phyloP scores from a whole-genome alignment of 208 protist genomes.

The Crithidia thermophila region DNA sequence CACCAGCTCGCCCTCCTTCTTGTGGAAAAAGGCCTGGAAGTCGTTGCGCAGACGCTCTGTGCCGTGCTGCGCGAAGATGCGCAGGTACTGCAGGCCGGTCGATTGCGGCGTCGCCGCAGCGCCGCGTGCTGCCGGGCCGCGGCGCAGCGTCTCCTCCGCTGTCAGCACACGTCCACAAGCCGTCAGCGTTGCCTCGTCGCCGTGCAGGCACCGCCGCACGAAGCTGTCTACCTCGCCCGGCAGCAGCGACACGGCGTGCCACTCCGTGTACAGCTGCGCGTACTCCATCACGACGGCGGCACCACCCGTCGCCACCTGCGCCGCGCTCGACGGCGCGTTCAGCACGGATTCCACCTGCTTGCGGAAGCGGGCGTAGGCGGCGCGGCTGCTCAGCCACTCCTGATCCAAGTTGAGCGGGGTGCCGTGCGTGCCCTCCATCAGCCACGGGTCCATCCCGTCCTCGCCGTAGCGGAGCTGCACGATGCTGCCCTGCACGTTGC shows the following conservation, averaged over 20 bases:
- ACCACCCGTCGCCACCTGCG: not conserved
- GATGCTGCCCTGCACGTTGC: constrained; percentile 92
- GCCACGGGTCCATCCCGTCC: constrained; percentile 98
- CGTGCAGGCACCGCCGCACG: constrained; percentile 45
- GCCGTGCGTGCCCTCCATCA: constrained; percentile 95
- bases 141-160: constrained; percentile 12
- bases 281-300: no score
- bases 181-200: constrained; percentile 29
- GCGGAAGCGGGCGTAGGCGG: constrained; percentile 54
- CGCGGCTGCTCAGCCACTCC: constrained; percentile 75
- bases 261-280: constrained; percentile 15
- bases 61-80: constrained; percentile 25
- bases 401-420: constrained; percentile 82
- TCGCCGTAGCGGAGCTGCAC: constrained; percentile 99
- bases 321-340: not conserved
- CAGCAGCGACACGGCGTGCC: constrained; percentile 56
- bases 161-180: constrained; percentile 29
- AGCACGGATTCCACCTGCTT: constrained; percentile 13
- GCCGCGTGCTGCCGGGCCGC: not conserved
- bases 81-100: constrained; percentile 17
- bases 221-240: constrained; percentile 56
- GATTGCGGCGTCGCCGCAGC: not conserved
- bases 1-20: constrained; percentile 59
- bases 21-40: constrained; percentile 70
- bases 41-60: constrained; percentile 83